Conservation (phyloP, 2,329 filamentous ascomycete genomes). For the Colletotrichum lentis region DNA sequence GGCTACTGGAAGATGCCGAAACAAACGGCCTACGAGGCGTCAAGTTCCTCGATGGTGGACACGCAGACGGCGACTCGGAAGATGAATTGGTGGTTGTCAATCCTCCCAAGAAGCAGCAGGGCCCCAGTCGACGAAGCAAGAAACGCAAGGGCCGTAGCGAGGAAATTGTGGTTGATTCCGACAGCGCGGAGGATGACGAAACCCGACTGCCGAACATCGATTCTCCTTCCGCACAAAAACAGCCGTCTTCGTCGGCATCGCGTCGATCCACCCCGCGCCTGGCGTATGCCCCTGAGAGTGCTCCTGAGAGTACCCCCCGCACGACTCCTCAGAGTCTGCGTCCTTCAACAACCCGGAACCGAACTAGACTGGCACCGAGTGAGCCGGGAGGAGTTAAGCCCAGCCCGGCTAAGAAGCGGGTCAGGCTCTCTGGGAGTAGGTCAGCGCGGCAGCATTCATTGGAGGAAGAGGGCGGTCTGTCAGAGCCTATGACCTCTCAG, state of each 20-base stretch:
- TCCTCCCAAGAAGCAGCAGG: background rate
- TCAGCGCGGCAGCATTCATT: slow-evolving; percentile 18
- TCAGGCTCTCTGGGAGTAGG: slow-evolving; percentile 24
- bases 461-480: slow-evolving; percentile 16
- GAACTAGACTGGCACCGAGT: background rate
- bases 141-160: slow-evolving; percentile 18
- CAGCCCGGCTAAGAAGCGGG: slow-evolving; percentile 30
- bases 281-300: background rate
- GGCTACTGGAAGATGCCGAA: slow-evolving; percentile 47
- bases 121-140: background rate
- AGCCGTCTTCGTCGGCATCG: slow-evolving; percentile 1
- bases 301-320: background rate
- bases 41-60: slow-evolving; percentile 19
- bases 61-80: slow-evolving; percentile 13
- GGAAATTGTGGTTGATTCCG: slow-evolving; percentile 11
- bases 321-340: background rate
- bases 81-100: slow-evolving; percentile 10
- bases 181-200: background rate
- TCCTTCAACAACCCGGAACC: background rate
- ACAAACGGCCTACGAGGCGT: slow-evolving; percentile 36
- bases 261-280: background rate
- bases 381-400: background rate
- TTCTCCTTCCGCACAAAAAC: slow-evolving; percentile 9
- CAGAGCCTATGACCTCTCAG: slow-evolving; percentile 11
- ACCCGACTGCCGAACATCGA: background rate